Percentiles rank a stretch among this genome's conserved stretches.
These are phyloP conservation scores for Nicotiana sylvestris DNA, from an alignment of 257 asterid genomes.

Conservation along the genomic window DNA sequence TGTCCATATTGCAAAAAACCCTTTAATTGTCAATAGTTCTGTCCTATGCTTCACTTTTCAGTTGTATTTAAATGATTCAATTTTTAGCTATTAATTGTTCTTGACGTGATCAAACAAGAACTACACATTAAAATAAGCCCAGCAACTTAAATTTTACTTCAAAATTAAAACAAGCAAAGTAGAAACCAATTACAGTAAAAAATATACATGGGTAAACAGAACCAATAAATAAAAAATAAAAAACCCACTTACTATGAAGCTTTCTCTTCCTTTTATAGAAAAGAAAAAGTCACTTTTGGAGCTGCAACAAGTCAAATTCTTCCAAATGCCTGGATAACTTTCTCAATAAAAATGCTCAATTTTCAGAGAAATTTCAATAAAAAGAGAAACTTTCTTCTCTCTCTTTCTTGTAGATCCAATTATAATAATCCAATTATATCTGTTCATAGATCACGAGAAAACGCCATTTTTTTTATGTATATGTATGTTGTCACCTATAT, in stretches of 20 bases:
- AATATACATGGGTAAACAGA: neutral
- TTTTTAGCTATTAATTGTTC: neutral
- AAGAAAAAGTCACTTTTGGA: constrained; percentile 23
- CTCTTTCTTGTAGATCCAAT: neutral
- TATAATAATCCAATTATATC: too few relatives aligned
- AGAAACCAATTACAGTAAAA: neutral
- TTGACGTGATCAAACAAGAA: neutral
- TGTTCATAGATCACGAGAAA: too few relatives aligned
- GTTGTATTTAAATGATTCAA: neutral
- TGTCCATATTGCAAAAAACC: neutral
- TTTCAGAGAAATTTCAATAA: constrained; percentile 17
- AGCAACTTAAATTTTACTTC: neutral
- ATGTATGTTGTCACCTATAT: neutral
- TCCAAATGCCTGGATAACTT: constrained; percentile 40
- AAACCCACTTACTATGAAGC: constrained; percentile 30
- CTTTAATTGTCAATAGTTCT: neutral
- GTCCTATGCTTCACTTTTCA: neutral
- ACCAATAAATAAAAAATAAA: neutral
- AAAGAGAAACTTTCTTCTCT: constrained; percentile 20
- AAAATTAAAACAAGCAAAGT: neutral
- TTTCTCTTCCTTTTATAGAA: constrained; percentile 17
- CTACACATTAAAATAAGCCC: neutral
- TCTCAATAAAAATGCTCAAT: constrained; percentile 23
- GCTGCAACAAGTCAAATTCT: constrained; percentile 24
- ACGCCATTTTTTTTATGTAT: too few relatives aligned